Evolutionary conservation across 768 basidiomycete species (phyloP), one percentile per base, ranked within the genome.

Genomic region (Psilocybe cubensis): DNA sequence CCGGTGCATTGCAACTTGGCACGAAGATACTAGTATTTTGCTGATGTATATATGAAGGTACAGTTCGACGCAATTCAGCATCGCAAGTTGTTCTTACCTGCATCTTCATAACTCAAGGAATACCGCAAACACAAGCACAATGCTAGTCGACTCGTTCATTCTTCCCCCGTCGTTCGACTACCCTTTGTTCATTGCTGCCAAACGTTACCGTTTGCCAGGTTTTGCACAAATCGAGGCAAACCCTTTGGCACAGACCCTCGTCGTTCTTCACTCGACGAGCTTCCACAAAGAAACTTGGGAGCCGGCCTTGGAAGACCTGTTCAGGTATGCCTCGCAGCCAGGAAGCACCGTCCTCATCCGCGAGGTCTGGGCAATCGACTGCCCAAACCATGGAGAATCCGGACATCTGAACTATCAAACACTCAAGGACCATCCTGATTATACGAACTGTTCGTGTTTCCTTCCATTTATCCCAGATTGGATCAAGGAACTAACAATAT

Each of bases 271-370:
- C 66, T 83, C 86, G 3, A 89, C 88, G 2, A 86, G 87, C 67
- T 89, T 87, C 63, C 87, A 88, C 72, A 89, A 89, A 67, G 88
- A 90, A 71, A 85, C 82, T 2, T 89, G 85, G 86, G 85, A 87
- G 60, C 85, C 88, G 1, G 78, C 81, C 3, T 61, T 89, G 12
- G 74, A 76, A 21, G 73, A 72, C 12, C 60, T 90, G 21, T 83
- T 87, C 48, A 43, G 68, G 0, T 66, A 74, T 23, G 67, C 71
- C 17, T 20, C 52, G 41, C 50, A 55, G 42, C 47, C 52, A 28
- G 46, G 48, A 25, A 57, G 46, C 52, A 57, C 40, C 38, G 41
- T 54, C 3, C 41, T 53, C 17, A 77, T 86, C 20, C 74, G 77
- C 10, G 84, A 87, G 62, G 87, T 85, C 18, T 89, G 87, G 86